Conservation (phyloP, 2,329 filamentous ascomycete species). For the Anthostomella pinea region DNA sequence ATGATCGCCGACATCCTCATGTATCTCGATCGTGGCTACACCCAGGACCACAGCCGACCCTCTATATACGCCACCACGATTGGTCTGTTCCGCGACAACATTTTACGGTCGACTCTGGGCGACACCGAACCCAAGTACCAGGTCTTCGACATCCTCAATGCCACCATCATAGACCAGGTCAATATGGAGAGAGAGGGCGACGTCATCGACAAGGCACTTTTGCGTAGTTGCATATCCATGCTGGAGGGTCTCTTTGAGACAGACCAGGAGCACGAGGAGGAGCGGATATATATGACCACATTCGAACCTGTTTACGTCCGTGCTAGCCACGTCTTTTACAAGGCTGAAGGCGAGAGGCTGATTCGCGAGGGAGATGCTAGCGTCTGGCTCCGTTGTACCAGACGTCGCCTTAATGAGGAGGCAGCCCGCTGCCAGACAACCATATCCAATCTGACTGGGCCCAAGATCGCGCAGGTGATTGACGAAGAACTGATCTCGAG, state of each 20-base stretch:
- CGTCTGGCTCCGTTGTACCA: conserved; percentile 75
- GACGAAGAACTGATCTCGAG: conserved; percentile 76
- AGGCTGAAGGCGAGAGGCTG: conserved; percentile 68
- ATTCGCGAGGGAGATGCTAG: conserved; percentile 77
- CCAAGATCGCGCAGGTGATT: conserved; percentile 72
- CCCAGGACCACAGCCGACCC: conserved; percentile 64
- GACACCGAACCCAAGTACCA: conserved; percentile 40
- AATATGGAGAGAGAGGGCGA: conserved; percentile 90
- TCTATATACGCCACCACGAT: conserved; percentile 84
- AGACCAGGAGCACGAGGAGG: conserved; percentile 70
- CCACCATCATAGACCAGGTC: conserved; percentile 85
- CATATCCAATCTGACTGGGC: conserved; percentile 67
- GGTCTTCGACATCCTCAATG: conserved; percentile 74
- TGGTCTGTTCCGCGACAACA: conserved; percentile 81
- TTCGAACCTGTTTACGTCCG: conserved; percentile 79
- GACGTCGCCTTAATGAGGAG: conserved; percentile 75
- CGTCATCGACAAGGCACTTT: conserved; percentile 76
- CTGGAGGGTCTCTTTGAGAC: conserved; percentile 84
- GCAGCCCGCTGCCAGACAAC: conserved; percentile 79
- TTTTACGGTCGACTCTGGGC: conserved; percentile 62
- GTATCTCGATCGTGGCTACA: conserved; percentile 91
- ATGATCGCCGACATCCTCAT: conserved; percentile 97
- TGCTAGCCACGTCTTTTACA: conserved; percentile 72
- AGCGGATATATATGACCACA: conserved; percentile 77
- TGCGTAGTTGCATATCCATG: conserved; percentile 85